Conservation (phyloP, 495 filamentous ascomycete species). For the Xylaria bambusicola region DNA sequence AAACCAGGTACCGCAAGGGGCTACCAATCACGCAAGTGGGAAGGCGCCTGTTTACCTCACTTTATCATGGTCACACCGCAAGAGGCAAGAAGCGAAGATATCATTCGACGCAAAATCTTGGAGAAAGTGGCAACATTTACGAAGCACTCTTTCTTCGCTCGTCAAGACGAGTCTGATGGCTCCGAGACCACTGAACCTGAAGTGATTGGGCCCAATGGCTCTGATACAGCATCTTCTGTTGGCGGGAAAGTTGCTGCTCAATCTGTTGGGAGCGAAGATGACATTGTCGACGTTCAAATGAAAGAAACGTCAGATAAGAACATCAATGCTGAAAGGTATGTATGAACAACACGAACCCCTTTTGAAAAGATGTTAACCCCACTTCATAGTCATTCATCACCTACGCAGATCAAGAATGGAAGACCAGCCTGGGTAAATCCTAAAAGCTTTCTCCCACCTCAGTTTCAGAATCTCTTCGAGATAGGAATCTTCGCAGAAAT, state of each 20-base stretch:
- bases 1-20: conserved; percentile 19
- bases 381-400: neutral
- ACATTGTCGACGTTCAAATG: conserved; percentile 89
- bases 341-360: conserved; percentile 14
- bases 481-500: conserved; percentile 59
- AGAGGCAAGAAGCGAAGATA: conserved; percentile 52
- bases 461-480: conserved; percentile 70
- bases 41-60: conserved; percentile 42
- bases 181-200: conserved; percentile 66
- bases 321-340: conserved; percentile 25
- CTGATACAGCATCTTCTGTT: conserved; percentile 69
- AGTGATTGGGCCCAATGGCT: conserved; percentile 68
- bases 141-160: conserved; percentile 43
- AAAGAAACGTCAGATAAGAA: conserved; percentile 52
- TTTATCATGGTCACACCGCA: conserved; percentile 53
- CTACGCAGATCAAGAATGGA: conserved; percentile 26
- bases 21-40: conserved; percentile 26
- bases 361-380: conserved; percentile 7
- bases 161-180: conserved; percentile 47
- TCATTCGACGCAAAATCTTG: conserved; percentile 52
- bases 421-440: conserved; percentile 51
- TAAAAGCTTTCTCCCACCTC: conserved; percentile 47
- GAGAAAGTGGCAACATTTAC: conserved; percentile 51
- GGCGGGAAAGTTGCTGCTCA: conserved; percentile 69
- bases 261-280: conserved; percentile 87